Conservation (phyloP, 2,329 filamentous ascomycete species). For the Coniochaeta sp. region DNA sequence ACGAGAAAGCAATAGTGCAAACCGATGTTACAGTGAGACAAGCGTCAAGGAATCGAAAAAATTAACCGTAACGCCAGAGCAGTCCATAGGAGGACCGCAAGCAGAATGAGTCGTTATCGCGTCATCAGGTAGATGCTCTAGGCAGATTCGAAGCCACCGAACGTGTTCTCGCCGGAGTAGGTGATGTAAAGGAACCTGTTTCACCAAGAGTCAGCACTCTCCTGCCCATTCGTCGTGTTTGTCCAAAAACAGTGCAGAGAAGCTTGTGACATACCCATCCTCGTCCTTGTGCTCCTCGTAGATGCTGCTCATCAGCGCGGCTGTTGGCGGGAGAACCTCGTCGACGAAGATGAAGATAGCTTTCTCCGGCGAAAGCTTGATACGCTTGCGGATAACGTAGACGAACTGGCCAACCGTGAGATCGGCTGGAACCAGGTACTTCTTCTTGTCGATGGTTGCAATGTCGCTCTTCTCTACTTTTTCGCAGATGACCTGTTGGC, state of each 20-base stretch:
- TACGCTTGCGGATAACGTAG: constrained; percentile 99
- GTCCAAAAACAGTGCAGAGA: not conserved
- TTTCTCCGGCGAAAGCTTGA: constrained; percentile 99
- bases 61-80: constrained; percentile 1
- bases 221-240: not conserved
- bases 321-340: constrained; percentile 92
- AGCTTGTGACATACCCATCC: constrained; percentile 49
- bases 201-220: constrained; percentile 9
- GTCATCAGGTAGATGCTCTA: constrained; percentile 16
- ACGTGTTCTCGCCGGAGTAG: constrained; percentile 99
- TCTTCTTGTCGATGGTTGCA: constrained; percentile 99
- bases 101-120: constrained; percentile 5
- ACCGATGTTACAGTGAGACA: not conserved
- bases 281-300: constrained; percentile 98
- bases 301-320: constrained; percentile 97
- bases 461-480: constrained; percentile 99
- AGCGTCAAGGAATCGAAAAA: not conserved
- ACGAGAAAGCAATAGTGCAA: not conserved
- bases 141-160: constrained; percentile 51
- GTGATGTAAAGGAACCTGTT: constrained; percentile 94
- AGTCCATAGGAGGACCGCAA: not conserved
- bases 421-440: constrained; percentile 96
- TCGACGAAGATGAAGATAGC: constrained; percentile 99
- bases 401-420: constrained; percentile 97
- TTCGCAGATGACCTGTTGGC: constrained; percentile 85